Conservation (phyloP, 1,284 basidiomycete species). For the Phellopilus nigrolimitatus region DNA sequence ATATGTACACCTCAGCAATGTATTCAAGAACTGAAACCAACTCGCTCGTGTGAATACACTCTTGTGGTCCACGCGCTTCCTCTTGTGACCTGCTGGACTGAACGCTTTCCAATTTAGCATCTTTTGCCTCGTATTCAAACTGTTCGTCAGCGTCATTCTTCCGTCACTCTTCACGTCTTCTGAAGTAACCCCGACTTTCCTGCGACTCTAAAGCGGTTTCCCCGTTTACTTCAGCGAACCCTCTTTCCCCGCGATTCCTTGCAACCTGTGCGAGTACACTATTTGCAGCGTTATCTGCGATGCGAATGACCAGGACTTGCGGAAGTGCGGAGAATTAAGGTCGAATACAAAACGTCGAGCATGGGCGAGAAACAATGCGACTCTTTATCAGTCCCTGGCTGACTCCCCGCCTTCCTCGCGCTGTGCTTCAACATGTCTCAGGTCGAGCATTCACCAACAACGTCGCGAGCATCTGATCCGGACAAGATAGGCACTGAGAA, state of each 20-base stretch:
- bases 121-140: background rate
- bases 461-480: background rate
- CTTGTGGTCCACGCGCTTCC: no score
- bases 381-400: no score
- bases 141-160: background rate
- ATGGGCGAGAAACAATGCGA: no score
- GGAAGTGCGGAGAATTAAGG: background rate
- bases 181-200: background rate
- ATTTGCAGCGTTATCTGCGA: background rate
- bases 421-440: background rate
- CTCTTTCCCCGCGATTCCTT: background rate
- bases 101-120: no score
- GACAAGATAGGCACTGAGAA: constrained; percentile 10
- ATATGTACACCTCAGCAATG: no score
- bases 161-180: background rate
- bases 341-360: no score
- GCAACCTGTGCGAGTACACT: background rate
- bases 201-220: background rate
- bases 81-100: no score
- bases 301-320: background rate
- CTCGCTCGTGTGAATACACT: no score
- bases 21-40: no score
- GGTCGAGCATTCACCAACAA: background rate
- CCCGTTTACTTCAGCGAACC: background rate
- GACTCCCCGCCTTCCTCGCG: background rate